Percentiles rank a stretch among this genome's conserved stretches.
These are phyloP conservation scores for Calamus simplicifolius DNA, from an alignment of 176 grass and related monocot genomes.

Conservation along the genomic window DNA sequence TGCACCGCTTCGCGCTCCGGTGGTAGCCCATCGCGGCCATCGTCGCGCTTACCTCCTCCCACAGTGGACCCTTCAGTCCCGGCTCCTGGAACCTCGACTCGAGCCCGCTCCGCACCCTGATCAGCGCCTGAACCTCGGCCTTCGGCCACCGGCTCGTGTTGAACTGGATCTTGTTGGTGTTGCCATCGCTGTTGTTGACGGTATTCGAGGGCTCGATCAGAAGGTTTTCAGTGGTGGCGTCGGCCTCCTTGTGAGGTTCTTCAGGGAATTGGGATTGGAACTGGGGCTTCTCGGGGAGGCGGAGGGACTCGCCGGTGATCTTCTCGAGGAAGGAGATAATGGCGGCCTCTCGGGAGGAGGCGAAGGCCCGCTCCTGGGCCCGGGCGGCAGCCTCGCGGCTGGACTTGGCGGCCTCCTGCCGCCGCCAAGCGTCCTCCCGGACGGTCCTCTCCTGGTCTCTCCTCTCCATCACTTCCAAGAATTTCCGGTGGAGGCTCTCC, in stretches of 20 bases:
- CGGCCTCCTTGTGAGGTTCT: too few relatives aligned
- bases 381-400: neutral
- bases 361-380: neutral
- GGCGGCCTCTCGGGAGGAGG: neutral
- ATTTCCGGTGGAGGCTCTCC: conserved; percentile 16
- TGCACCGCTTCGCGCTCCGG: conserved; percentile 4
- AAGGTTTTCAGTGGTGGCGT: too few relatives aligned
- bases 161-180: too few relatives aligned
- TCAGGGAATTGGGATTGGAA: neutral
- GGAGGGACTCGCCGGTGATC: conserved; percentile 3
- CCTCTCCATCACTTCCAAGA: conserved; percentile 17
- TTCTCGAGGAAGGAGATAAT: conserved; percentile 9
- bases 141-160: neutral
- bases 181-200: too few relatives aligned
- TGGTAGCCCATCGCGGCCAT: conserved; percentile 1
- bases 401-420: neutral
- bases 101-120: neutral
- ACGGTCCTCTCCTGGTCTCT: neutral
- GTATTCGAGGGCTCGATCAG: too few relatives aligned
- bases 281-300: neutral
- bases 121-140: conserved; percentile 5
- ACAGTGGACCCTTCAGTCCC: neutral
- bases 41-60: conserved; percentile 2
- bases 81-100: conserved; percentile 3
- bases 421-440: conserved; percentile 4